A percentile compares a stretch with the other conserved stretches of the same genome.
phyloP scores from a whole-genome alignment of 768 basidiomycete genomes.

The Favolaschia claudopus region DNA sequence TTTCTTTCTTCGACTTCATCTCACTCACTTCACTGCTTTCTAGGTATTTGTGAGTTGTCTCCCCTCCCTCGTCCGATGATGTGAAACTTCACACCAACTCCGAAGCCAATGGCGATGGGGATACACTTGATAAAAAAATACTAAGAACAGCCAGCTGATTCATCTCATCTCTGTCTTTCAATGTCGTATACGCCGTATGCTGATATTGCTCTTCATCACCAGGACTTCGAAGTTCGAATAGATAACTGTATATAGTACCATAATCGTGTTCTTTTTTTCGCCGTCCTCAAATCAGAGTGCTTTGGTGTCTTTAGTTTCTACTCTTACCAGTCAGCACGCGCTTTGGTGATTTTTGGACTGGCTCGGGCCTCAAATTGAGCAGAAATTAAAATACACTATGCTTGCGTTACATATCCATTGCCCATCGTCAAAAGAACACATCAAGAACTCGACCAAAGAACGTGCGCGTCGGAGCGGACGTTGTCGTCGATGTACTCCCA shows the following conservation, averaged over 20 bases:
- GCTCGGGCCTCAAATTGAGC: neutral
- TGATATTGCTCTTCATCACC: no score
- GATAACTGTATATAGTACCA: no score
- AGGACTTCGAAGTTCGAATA: no score
- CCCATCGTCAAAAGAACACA: slow-evolving; percentile 27
- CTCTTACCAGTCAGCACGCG: no score
- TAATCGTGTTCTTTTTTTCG: no score
- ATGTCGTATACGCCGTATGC: neutral
- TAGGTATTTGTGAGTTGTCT: slow-evolving; percentile 13
- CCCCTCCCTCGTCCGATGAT: slow-evolving; percentile 44
- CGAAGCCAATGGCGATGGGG: slow-evolving; percentile 56
- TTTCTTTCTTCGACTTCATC: slow-evolving; percentile 4
- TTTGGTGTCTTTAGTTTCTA: no score
- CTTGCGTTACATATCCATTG: neutral
- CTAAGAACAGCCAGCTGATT: slow-evolving; percentile 73
- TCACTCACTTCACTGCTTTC: slow-evolving; percentile 1
- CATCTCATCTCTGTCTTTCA: slow-evolving; percentile 14
- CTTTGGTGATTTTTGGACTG: neutral
- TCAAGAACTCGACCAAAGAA: slow-evolving; percentile 36
- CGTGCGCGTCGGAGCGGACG: slow-evolving; percentile 23
- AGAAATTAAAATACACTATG: slow-evolving; percentile 1
- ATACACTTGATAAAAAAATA: slow-evolving; percentile 50
- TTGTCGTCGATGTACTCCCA: neutral
- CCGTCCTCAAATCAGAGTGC: no score
- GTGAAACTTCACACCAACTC: slow-evolving; percentile 54